Evolutionary conservation across 2,329 filamentous ascomycete genomes (phyloP).

Genomic region (Penicillium sp.): DNA sequence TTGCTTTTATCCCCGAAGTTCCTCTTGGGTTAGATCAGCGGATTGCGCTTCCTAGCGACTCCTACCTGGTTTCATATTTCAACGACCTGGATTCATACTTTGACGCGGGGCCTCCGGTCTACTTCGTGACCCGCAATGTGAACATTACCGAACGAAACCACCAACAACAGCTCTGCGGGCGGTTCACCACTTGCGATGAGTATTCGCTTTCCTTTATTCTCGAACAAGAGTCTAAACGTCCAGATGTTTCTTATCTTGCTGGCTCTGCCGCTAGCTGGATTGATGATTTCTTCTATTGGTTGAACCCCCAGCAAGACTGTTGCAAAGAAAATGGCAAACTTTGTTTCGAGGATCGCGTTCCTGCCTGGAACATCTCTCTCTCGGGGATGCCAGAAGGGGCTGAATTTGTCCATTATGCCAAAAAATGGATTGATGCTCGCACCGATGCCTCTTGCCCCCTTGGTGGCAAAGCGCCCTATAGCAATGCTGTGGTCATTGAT

Average conservation of each 20-base stretch:
- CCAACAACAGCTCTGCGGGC: slow-evolving; percentile 80
- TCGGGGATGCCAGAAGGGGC: slow-evolving; percentile 82
- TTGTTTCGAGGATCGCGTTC: slow-evolving; percentile 70
- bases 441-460: slow-evolving; percentile 78
- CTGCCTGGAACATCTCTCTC: slow-evolving; percentile 81
- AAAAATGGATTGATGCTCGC: slow-evolving; percentile 71
- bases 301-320: slow-evolving; percentile 76
- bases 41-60: slow-evolving; percentile 85
- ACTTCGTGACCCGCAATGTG: slow-evolving; percentile 78
- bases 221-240: slow-evolving; percentile 85
- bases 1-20: slow-evolving; percentile 76
- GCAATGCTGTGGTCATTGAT: slow-evolving; percentile 72
- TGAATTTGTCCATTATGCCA: slow-evolving; percentile 81
- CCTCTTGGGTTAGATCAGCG: slow-evolving; percentile 86
- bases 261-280: slow-evolving; percentile 90
- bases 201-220: slow-evolving; percentile 80
- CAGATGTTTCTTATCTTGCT: slow-evolving; percentile 77
- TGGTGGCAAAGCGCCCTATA: slow-evolving; percentile 79
- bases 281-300: slow-evolving; percentile 91
- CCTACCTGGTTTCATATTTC: slow-evolving; percentile 92
- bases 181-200: slow-evolving; percentile 79
- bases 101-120: slow-evolving; percentile 82
- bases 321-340: slow-evolving; percentile 62
- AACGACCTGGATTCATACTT: slow-evolving; percentile 92
- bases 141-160: slow-evolving; percentile 66